phyloP scores from a whole-genome alignment of 2,329 filamentous ascomycete species.

The Cladorrhinum sp. region DNA sequence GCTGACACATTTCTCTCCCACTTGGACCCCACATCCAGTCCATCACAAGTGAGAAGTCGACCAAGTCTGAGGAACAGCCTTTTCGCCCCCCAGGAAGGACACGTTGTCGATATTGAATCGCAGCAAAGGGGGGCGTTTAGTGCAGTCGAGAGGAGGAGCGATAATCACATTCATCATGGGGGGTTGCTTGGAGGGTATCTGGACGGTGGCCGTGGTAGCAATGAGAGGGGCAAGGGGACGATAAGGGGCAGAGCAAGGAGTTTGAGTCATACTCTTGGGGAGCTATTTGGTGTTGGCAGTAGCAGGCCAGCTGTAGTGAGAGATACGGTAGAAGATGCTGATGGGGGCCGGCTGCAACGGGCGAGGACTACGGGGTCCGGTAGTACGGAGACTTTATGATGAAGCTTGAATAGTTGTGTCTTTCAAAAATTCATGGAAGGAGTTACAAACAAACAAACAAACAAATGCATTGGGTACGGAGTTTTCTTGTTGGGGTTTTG shows the following conservation, averaged over 20 bases:
- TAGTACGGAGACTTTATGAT: neutral
- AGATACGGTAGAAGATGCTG: neutral
- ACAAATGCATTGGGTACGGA: neutral
- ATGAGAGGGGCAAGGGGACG: conserved; percentile 13
- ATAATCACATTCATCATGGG: conserved; percentile 11
- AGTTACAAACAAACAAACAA: neutral
- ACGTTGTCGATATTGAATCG: conserved; percentile 11
- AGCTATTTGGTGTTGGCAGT: conserved; percentile 33
- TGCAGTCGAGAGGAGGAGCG: conserved; percentile 21
- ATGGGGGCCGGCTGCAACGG: neutral
- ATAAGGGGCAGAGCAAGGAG: conserved; percentile 37
- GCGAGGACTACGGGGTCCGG: neutral
- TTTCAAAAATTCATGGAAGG: too few relatives aligned
- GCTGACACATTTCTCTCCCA: conserved; percentile 53
- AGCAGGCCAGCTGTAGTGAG: conserved; percentile 10
- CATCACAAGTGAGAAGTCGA: conserved; percentile 45
- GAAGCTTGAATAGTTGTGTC: neutral
- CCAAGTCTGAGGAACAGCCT: conserved; percentile 53
- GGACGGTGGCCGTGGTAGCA: neutral
- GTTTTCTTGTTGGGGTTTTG: neutral
- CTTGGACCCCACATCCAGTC: conserved; percentile 37
- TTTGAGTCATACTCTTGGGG: conserved; percentile 39
- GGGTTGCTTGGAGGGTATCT: neutral
- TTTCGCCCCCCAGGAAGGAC: neutral
- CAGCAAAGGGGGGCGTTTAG: conserved; percentile 6